Evolutionary conservation across 805 yeast species (phyloP).

Genomic region (Danielia oregonensis): DNA sequence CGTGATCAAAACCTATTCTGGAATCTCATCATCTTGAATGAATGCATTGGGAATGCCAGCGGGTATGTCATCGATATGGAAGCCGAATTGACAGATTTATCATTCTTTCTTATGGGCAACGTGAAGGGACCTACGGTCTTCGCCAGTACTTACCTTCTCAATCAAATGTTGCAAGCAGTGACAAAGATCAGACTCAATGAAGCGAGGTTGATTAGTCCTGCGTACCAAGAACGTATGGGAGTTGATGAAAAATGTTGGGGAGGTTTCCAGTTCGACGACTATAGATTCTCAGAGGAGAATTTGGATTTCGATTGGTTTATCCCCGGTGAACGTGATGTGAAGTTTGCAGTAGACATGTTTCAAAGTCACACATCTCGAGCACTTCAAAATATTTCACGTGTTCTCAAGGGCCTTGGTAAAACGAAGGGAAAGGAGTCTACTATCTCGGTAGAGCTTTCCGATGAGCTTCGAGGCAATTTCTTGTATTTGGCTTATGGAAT

Average conservation of each 20-base stretch:
- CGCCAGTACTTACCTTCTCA: slow-evolving; percentile 58
- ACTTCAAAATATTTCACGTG: slow-evolving; percentile 38
- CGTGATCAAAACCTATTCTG: slow-evolving; percentile 75
- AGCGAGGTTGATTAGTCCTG: slow-evolving; percentile 49
- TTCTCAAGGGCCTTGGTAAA: slow-evolving; percentile 21
- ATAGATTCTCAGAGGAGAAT: slow-evolving; percentile 46
- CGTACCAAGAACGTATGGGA: slow-evolving; percentile 32
- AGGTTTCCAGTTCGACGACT: slow-evolving; percentile 56
- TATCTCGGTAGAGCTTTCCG: slow-evolving; percentile 36
- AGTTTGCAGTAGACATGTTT: slow-evolving; percentile 59
- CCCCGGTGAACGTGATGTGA: slow-evolving; percentile 56
- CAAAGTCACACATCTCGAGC: slow-evolving; percentile 44
- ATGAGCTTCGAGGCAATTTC: slow-evolving; percentile 52
- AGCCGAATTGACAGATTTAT: slow-evolving; percentile 45
- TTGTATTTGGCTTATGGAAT: slow-evolving; percentile 55
- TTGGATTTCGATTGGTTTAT: slow-evolving; percentile 70
- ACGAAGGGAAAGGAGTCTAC: slow-evolving; percentile 10
- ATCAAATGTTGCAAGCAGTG: slow-evolving; percentile 60
- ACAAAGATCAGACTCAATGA: slow-evolving; percentile 60
- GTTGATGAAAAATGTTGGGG: slow-evolving; percentile 67
- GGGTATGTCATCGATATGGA: slow-evolving; percentile 40
- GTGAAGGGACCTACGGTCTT: slow-evolving; percentile 66
- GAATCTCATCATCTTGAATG: slow-evolving; percentile 66
- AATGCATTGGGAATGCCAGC: slow-evolving; percentile 68
- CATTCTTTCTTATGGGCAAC: slow-evolving; percentile 39